Evolutionary conservation across 495 filamentous ascomycete genomes (phyloP).

Genomic region (Penicillium canariense): DNA sequence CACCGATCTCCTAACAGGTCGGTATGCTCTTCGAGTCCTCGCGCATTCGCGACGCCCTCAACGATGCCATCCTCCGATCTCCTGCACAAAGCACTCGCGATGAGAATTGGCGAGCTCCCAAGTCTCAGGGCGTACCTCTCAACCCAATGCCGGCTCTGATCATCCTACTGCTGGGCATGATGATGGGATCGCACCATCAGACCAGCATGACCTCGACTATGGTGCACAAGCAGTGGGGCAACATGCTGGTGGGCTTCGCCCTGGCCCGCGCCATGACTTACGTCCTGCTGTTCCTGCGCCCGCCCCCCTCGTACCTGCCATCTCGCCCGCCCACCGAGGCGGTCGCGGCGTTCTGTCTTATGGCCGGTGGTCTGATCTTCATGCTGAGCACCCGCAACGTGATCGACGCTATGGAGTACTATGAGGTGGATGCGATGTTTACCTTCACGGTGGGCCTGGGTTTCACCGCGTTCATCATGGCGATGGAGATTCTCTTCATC

Average conservation of each 20-base stretch:
- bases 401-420: constrained; percentile 70
- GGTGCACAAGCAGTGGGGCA: constrained; percentile 95
- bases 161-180: constrained; percentile 80
- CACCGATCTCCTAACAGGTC: constrained; percentile 43
- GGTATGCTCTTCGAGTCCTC: constrained; percentile 93
- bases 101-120: constrained; percentile 55
- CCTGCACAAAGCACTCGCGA: constrained; percentile 44
- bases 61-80: constrained; percentile 53
- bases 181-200: constrained; percentile 96
- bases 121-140: constrained; percentile 70
- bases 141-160: constrained; percentile 89
- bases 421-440: constrained; percentile 81
- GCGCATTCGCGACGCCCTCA: constrained; percentile 66
- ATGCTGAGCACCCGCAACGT: constrained; percentile 84
- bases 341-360: constrained; percentile 79
- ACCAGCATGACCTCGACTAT: constrained; percentile 79
- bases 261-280: constrained; percentile 79
- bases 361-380: constrained; percentile 84
- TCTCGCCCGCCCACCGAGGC: constrained; percentile 90
- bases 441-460: constrained; percentile 89
- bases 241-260: constrained; percentile 76
- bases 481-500: constrained; percentile 72
- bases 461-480: constrained; percentile 78
- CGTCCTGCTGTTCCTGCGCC: constrained; percentile 72
- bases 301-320: constrained; percentile 80